Conservation (phyloP, 768 basidiomycete genomes). For the Podaxis sp. region DNA sequence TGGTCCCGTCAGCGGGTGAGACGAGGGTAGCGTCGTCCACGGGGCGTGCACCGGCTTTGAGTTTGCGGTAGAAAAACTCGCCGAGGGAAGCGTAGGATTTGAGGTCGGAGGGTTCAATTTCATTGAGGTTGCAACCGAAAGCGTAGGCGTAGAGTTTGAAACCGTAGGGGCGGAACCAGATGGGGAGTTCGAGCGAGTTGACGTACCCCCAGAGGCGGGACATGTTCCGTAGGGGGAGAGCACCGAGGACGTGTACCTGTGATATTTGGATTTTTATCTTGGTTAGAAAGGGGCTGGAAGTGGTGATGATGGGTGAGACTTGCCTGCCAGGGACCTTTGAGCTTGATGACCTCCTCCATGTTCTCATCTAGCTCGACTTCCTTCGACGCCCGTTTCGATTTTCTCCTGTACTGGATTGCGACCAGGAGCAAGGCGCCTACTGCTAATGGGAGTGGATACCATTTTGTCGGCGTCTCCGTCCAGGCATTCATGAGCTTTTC, state of each 20-base stretch:
- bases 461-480: slow-evolving; percentile 86
- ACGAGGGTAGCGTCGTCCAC: slow-evolving; percentile 78
- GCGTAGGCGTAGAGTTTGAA: slow-evolving; percentile 80
- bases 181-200: slow-evolving; percentile 89
- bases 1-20: slow-evolving; percentile 91
- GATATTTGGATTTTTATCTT: neutral
- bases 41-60: slow-evolving; percentile 81
- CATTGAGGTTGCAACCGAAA: slow-evolving; percentile 95
- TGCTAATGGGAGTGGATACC: slow-evolving; percentile 93
- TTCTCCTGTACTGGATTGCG: slow-evolving; percentile 72
- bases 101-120: slow-evolving; percentile 80
- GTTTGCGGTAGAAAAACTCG: slow-evolving; percentile 90
- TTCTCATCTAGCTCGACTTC: slow-evolving; percentile 82
- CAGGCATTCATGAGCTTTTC: slow-evolving; percentile 74
- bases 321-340: slow-evolving; percentile 94
- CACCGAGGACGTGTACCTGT: slow-evolving; percentile 95
- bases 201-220: slow-evolving; percentile 98
- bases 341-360: slow-evolving; percentile 74
- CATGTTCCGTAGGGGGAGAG: slow-evolving; percentile 89
- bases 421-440: slow-evolving; percentile 89
- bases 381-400: slow-evolving; percentile 43
- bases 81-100: slow-evolving; percentile 83
- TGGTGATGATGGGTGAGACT: slow-evolving; percentile 26
- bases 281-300: neutral
- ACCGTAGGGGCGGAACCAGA: slow-evolving; percentile 93